These are phyloP conservation scores for Leccinum truebloodii DNA, from an alignment of 768 basidiomycete species.

Conservation along the genomic window DNA sequence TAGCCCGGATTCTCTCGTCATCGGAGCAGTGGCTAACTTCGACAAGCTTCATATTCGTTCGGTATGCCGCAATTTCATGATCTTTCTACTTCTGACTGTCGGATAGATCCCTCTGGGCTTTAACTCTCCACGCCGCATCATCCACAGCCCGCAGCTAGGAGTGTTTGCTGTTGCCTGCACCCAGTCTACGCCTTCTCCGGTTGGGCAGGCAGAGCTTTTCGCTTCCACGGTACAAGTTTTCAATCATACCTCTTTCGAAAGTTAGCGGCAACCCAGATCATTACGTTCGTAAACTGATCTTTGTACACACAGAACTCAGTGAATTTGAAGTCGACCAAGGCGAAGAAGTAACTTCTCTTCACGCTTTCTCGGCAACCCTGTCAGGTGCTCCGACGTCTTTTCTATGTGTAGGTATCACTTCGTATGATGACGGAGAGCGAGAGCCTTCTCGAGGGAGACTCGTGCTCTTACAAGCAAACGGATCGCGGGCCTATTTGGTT, in stretches of 20 bases:
- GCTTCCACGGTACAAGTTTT: slow-evolving; percentile 65
- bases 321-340: slow-evolving; percentile 37
- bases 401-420: slow-evolving; percentile 53
- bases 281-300: slow-evolving; percentile 5
- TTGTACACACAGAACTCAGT: slow-evolving; percentile 22
- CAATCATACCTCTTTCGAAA: slow-evolving; percentile 61
- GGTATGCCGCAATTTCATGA: slow-evolving; percentile 40
- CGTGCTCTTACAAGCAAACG: slow-evolving; percentile 48
- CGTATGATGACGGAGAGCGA: slow-evolving; percentile 41
- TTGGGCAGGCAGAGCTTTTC: slow-evolving; percentile 49
- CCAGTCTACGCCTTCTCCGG: slow-evolving; percentile 51
- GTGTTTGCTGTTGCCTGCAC: slow-evolving; percentile 68
- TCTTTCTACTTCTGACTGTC: not conserved
- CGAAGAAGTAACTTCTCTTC: slow-evolving; percentile 66
- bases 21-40: slow-evolving; percentile 67
- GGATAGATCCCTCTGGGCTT: slow-evolving; percentile 67
- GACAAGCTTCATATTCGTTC: slow-evolving; percentile 82
- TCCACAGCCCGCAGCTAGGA: slow-evolving; percentile 53
- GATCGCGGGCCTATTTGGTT: slow-evolving; percentile 20
- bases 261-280: slow-evolving; percentile 42
- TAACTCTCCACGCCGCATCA: slow-evolving; percentile 69
- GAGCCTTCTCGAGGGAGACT: slow-evolving; percentile 62
- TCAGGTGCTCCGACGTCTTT: slow-evolving; percentile 37
- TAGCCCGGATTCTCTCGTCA: slow-evolving; percentile 51
- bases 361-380: slow-evolving; percentile 33